A percentile compares a stretch with the other conserved stretches of the same genome.
Evolutionary conservation across 441 rosid species (phyloP).

Genomic region (Populus hybrid): DNA sequence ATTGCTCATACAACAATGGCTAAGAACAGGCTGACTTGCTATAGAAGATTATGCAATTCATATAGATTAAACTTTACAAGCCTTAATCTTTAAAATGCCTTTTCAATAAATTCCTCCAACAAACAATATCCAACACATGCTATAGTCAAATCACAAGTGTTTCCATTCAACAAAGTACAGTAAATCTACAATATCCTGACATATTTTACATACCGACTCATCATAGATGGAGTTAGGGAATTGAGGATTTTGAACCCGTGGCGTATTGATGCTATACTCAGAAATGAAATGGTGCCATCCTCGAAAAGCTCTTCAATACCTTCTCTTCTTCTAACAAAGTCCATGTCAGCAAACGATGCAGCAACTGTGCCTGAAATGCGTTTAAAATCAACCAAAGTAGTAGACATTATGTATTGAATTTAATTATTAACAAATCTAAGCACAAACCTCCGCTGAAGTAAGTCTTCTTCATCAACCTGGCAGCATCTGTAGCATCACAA

Average conservation of each 20-base stretch:
- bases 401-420: not conserved
- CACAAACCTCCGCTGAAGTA: constrained; percentile 94
- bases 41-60: no score
- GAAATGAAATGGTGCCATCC: constrained; percentile 87
- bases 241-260: constrained; percentile 81
- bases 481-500: constrained; percentile 58
- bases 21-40: no score
- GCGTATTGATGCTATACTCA: constrained; percentile 76
- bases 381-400: constrained; percentile 16
- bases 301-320: constrained; percentile 80
- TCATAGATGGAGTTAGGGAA: constrained; percentile 61
- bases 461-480: constrained; percentile 74
- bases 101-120: no score
- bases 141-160: no score
- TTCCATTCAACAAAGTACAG: not conserved
- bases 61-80: no score
- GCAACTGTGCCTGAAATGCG: constrained; percentile 77
- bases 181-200: not conserved
- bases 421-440: constrained; percentile 13
- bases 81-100: no score
- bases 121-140: no score
- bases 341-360: constrained; percentile 89
- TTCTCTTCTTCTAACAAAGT: constrained; percentile 92
- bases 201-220: constrained; percentile 50
- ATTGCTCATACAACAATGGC: no score